Percentiles rank a stretch among this genome's conserved stretches.
Evolutionary conservation across 2,329 filamentous ascomycete species (phyloP).

Genomic region (Xylariaceae sp.): DNA sequence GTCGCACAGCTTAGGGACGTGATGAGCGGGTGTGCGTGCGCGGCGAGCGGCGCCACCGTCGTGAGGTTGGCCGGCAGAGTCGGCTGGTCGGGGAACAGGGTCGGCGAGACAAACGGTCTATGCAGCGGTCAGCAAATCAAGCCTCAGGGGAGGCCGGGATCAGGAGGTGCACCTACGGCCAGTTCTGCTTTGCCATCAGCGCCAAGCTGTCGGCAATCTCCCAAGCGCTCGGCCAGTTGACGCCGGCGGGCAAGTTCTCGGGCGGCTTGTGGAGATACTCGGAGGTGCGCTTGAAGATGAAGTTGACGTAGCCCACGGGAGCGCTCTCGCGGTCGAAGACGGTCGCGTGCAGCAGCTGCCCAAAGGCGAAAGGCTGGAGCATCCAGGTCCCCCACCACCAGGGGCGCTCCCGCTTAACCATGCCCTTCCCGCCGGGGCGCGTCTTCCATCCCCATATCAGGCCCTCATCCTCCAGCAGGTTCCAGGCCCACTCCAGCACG

Average conservation of each 20-base stretch:
- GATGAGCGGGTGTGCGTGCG: slow-evolving; percentile 80
- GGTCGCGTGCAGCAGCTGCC: slow-evolving; percentile 68
- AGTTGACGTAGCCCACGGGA: slow-evolving; percentile 31
- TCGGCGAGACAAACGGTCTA: slow-evolving; percentile 74
- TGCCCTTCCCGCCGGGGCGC: slow-evolving; percentile 31
- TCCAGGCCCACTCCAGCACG: slow-evolving; percentile 81
- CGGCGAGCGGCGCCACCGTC: slow-evolving; percentile 68
- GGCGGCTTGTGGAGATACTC: slow-evolving; percentile 74
- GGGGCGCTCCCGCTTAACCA: slow-evolving; percentile 57
- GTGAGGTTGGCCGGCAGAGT: slow-evolving; percentile 60
- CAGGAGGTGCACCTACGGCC: slow-evolving; percentile 61
- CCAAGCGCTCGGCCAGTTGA: slow-evolving; percentile 68
- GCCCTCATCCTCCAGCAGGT: slow-evolving; percentile 68
- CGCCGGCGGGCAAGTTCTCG: slow-evolving; percentile 53
- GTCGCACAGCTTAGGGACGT: slow-evolving; percentile 80
- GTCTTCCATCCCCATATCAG: slow-evolving; percentile 52
- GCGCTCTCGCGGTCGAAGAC: slow-evolving; percentile 69
- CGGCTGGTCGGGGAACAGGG: slow-evolving; percentile 68
- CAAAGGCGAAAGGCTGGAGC: slow-evolving; percentile 67
- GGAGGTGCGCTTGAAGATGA: slow-evolving; percentile 63
- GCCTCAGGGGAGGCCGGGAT: too few species aligned
- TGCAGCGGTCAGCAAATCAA: slow-evolving; percentile 13
- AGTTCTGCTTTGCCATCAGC: slow-evolving; percentile 71
- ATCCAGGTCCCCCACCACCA: slow-evolving; percentile 84
- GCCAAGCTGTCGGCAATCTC: slow-evolving; percentile 76